Evolutionary conservation across 257 asterid genomes (phyloP).

Genomic region (Ocimum tenuiflorum): DNA sequence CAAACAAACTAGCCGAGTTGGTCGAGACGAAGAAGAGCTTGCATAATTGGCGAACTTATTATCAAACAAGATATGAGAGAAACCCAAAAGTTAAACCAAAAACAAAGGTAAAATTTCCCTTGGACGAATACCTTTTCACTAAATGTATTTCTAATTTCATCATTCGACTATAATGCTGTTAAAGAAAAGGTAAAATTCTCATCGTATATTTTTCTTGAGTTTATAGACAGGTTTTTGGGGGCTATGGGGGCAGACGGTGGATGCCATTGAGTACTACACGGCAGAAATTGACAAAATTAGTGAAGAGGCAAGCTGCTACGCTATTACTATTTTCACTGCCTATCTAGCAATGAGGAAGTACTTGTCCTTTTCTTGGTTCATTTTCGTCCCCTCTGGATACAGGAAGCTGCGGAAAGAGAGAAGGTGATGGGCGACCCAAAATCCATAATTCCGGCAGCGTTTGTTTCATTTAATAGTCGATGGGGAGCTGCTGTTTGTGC

Average conservation of each 20-base stretch:
- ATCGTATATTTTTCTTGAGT: slow-evolving; percentile 25
- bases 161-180: neutral
- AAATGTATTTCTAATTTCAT: neutral
- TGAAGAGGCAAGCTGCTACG: slow-evolving; percentile 47
- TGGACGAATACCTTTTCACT: neutral
- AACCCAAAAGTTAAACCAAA: slow-evolving; percentile 60
- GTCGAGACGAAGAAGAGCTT: slow-evolving; percentile 63
- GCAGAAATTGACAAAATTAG: slow-evolving; percentile 50
- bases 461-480: slow-evolving; percentile 78
- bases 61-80: slow-evolving; percentile 74
- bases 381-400: slow-evolving; percentile 1
- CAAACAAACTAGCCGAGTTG: slow-evolving; percentile 60
- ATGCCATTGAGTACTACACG: slow-evolving; percentile 77
- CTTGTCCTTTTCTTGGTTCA: too few species aligned
- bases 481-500: slow-evolving; percentile 99
- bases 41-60: slow-evolving; percentile 76
- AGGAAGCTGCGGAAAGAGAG: slow-evolving; percentile 86
- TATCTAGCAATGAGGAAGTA: neutral
- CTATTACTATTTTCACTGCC: too few species aligned
- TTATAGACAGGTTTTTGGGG: slow-evolving; percentile 95
- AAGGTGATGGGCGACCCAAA: slow-evolving; percentile 63
- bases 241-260: slow-evolving; percentile 65
- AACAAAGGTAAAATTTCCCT: slow-evolving; percentile 64
- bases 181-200: neutral
- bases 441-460: slow-evolving; percentile 84